Base-by-base conservation (phyloP, 2,329 filamentous ascomycete species). In the Penicillium fuscoglaucum region DNA sequence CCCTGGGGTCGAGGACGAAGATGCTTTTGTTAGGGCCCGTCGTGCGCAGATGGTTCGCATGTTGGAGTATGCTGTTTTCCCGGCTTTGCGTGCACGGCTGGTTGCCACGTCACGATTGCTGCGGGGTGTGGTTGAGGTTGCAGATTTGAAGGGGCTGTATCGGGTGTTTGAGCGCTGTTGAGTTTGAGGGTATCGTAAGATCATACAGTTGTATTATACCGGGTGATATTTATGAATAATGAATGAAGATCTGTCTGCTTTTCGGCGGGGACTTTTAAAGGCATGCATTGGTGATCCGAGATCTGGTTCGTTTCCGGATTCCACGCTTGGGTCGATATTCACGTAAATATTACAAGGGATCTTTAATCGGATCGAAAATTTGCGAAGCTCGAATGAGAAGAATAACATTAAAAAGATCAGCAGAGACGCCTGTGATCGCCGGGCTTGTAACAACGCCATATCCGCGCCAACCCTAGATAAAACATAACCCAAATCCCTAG, bases 111-210 rank as follows among this genome's bases (percentile, higher is more conserved):
- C 84, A 63, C 82, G 83, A 6, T 77, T 98, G 68, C 84, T 96
- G 76, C 85, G 87, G 51, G 89, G 87, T 0, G 86, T 96, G 12
- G 78, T 96, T 47, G 93, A 99, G 75, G 86, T 96, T 49, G 93
- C 95, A 2, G 91, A 96, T 77, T 75, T 98, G 59, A 98, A 96
- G 75, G 92, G 93, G 0, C 72, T 99, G 58, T 99, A 99, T 75
- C 82, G 90, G 46, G 93, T 98, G 3, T 99, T 99, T 80, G 95
- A 99, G 77, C 81, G 95, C 55, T 98, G 95, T 74, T 98, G 74
- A 84, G 21, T 8, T 24, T 24, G 19, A 21, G 6, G 29, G 1
- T 24, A 33, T 31, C 10, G 17, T 52, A 28, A 4, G 17, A 39
- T 50, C 24, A 26, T 37, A 44, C 41, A n/a, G 28, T 8, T 47